These are phyloP conservation scores for Raphidocelis subcapitata DNA, from an alignment of 139 green algal genomes.

Conservation along the genomic window DNA sequence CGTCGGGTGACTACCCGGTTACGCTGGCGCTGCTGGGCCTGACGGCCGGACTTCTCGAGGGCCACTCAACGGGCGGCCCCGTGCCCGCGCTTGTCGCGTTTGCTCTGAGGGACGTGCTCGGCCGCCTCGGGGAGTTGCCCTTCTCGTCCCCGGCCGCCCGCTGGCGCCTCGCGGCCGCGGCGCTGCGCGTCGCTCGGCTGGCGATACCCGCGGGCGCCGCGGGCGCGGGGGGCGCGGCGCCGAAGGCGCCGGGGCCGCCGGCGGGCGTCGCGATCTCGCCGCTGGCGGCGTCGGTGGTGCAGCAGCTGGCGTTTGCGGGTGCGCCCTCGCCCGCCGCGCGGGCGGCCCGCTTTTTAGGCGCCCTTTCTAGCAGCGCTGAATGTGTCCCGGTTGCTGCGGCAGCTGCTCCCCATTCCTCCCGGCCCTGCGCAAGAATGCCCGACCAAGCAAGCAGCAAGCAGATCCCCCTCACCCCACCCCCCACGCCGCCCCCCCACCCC, in stretches of 20 bases:
- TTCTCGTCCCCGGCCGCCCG: conserved; percentile 23
- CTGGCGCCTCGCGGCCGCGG: conserved; percentile 32
- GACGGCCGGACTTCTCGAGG: conserved; percentile 33
- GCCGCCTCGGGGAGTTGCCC: conserved; percentile 22
- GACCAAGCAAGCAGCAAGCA: too few relatives aligned
- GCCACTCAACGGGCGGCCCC: conserved; percentile 5
- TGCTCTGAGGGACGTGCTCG: conserved; percentile 32
- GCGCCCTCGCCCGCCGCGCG: background rate
- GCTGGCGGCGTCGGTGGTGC: conserved; percentile 12
- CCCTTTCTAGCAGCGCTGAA: too few relatives aligned
- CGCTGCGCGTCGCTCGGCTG: conserved; percentile 35
- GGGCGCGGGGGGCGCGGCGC: background rate
- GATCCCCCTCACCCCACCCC: too few relatives aligned
- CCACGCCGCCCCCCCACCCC: too few relatives aligned
- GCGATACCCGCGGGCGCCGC: conserved; percentile 12
- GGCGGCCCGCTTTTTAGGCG: background rate
- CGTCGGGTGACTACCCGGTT: conserved; percentile 41
- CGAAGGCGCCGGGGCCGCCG: conserved; percentile 16
- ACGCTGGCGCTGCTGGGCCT: conserved; percentile 43
- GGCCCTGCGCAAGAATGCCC: too few relatives aligned
- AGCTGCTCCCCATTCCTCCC: too few relatives aligned
- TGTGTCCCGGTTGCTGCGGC: too few relatives aligned
- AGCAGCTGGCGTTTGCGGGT: conserved; percentile 23
- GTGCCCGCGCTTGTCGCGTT: conserved; percentile 37
- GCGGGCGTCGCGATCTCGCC: conserved; percentile 6